Evolutionary conservation across 1,139 yeast genomes (phyloP), one percentile per base, ranked within the genome.

Genomic region (Magnusiomyces clavatus): DNA sequence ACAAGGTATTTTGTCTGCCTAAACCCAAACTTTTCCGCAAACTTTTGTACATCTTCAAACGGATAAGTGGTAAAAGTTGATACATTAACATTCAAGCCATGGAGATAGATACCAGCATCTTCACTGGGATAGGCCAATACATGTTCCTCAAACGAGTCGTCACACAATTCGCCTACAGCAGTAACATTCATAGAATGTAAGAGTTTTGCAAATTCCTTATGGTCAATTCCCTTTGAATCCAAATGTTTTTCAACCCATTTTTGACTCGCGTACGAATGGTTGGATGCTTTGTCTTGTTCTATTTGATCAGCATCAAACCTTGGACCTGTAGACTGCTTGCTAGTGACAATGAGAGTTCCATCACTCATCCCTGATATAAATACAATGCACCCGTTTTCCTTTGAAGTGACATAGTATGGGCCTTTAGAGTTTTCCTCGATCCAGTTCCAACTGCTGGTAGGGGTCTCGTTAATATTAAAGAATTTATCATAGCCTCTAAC

Each of bases 401-500:
- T 92, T 42, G 84, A 74, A 0, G 97, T 82, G 3, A 89, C 77
- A 17, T 78, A 80, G 65, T 85, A 92, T 0, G 97, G 97, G 0
- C 96, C 97, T 1, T 43, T 36, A 0, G 95, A 83, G 20, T 73
- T 63, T 1, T 60, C 53, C 39, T 65, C 61, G 29, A 90, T 66
- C 58, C 64, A 63, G 0, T 69, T 70, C 72, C 81, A 74, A 51
- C 71, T 75, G 0, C 95, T 84, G 2, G 61, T 60, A 0, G 70
- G 60, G 1, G 77, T 75, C 64, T 94, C 98, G 54, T 75, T 78
- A 11, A 88, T 73, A 63, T 86, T 90, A 76, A 89, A 94, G 66
- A 94, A 94, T 69, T 94, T 94, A 68, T 94, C 94, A 65, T 94
- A 94, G 0, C 99, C 98, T 59, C 99, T 72, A 1, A 84, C 82